phyloP scores from a whole-genome alignment of 176 grass and related monocot species.

The Zea mays region Zm-B73-REFERENCE-NAM-5.0 NC_050096.1:279651501-279652000 shows the following conservation, averaged over 20 bases:
- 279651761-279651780: background rate
- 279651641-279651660: slow-evolving; percentile 99
- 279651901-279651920: too few relatives aligned
- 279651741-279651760: slow-evolving; percentile 50
- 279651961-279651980: too few relatives aligned
- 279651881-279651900: too few relatives aligned
- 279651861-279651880: too few relatives aligned
- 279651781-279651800: too few relatives aligned
- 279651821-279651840: too few relatives aligned
- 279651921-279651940: too few relatives aligned
- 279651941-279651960: too few relatives aligned
- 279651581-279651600: slow-evolving; percentile 80
- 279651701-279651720: slow-evolving; percentile 48
- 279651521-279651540: slow-evolving; percentile 44
- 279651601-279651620: slow-evolving; percentile 99
- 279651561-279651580: slow-evolving; percentile 48
- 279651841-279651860: too few relatives aligned
- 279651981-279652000: too few relatives aligned
- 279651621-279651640: slow-evolving; percentile 98
- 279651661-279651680: slow-evolving; percentile 70
- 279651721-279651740: slow-evolving; percentile 21
- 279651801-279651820: too few relatives aligned
- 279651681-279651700: slow-evolving; percentile 44
- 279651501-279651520: slow-evolving; percentile 48
- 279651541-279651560: slow-evolving; percentile 40